Percentiles rank a stretch among this genome's conserved stretches.
Conservation (phyloP, 768 basidiomycete species). For the Fistulinella prunicolor region DNA sequence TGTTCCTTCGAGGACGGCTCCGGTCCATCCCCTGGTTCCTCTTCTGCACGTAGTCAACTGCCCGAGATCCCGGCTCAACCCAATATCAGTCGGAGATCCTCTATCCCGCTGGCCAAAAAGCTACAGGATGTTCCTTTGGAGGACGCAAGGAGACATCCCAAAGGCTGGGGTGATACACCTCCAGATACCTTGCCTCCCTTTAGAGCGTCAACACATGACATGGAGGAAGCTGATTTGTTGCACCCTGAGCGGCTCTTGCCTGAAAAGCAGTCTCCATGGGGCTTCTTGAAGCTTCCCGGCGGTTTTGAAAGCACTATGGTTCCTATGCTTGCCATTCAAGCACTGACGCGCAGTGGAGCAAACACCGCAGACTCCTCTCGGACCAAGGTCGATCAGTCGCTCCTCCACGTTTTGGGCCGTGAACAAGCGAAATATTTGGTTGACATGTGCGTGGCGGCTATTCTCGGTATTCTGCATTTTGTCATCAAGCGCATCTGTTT, state of each 20-base stretch:
- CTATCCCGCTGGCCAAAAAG: conserved; percentile 20
- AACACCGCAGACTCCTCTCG: conserved; percentile 20
- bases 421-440: conserved; percentile 37
- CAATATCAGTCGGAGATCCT: conserved; percentile 24
- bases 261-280: conserved; percentile 37
- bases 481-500: neutral
- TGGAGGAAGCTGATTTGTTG: conserved; percentile 31
- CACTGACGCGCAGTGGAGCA: conserved; percentile 33
- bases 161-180: conserved; percentile 19
- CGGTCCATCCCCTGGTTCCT: conserved; percentile 12
- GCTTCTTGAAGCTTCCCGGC: conserved; percentile 36
- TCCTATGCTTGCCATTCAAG: conserved; percentile 46
- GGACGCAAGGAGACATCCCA: conserved; percentile 18
- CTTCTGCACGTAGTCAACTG: conserved; percentile 19
- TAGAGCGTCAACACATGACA: conserved; percentile 14
- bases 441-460: conserved; percentile 33
- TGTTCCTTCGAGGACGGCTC: conserved; percentile 44
- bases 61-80: conserved; percentile 20
- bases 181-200: conserved; percentile 18
- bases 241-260: conserved; percentile 37
- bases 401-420: conserved; percentile 33
- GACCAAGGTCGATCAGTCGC: conserved; percentile 24
- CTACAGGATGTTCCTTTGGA: conserved; percentile 21
- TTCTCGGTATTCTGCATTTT: neutral
- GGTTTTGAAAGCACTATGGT: conserved; percentile 43